A percentile compares a stretch with the other conserved stretches of the same genome.
Evolutionary conservation across 257 asterid genomes (phyloP).

Genomic region (Voacanga thouarsii): DNA sequence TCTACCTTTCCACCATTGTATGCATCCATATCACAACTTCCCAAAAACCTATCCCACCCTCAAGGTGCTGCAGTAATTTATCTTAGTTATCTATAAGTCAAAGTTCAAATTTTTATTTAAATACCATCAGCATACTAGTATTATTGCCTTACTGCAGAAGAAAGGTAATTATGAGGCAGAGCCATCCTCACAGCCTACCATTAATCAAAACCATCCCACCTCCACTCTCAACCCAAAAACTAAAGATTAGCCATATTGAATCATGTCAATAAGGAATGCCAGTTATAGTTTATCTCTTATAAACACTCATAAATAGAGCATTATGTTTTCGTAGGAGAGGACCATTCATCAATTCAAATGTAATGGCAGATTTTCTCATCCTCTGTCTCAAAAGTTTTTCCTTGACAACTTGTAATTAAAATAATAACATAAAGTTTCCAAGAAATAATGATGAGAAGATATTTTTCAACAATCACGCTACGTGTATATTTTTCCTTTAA

Average conservation of each 20-base stretch:
- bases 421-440: no score
- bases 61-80: not conserved
- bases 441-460: no score
- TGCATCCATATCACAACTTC: not conserved
- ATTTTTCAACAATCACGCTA: no score
- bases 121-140: not conserved
- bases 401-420: no score
- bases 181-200: not conserved
- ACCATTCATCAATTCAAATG: no score
- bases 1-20: not conserved
- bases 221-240: not conserved
- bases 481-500: no score
- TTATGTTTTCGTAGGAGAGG: no score
- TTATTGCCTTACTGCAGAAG: not conserved
- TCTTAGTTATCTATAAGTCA: not conserved
- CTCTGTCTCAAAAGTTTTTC: no score
- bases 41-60: not conserved
- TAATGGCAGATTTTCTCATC: no score
- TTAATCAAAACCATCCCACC: not conserved
- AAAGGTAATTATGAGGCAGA: not conserved
- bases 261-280: not conserved
- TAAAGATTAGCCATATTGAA: not conserved
- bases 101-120: not conserved
- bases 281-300: no score
- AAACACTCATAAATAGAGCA: no score